Conservation (phyloP, 1,284 basidiomycete species). For the Farysia itapuensis region DNA sequence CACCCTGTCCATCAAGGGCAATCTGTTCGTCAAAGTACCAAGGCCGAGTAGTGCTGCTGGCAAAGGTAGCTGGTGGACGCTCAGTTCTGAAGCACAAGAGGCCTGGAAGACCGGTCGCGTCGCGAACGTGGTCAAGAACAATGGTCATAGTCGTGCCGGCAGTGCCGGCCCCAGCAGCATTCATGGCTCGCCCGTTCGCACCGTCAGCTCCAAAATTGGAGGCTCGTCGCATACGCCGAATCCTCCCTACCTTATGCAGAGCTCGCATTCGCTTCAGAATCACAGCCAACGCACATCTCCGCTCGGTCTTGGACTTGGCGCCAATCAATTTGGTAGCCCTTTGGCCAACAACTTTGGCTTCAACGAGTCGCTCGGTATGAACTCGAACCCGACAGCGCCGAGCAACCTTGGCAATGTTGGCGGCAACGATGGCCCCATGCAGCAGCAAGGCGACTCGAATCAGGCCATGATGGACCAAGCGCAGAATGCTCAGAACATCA, state of each 20-base stretch:
- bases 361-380: conserved; percentile 16
- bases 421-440: conserved; percentile 3
- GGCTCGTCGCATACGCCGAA: conserved; percentile 22
- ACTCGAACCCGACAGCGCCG: conserved; percentile 7
- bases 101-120: conserved; percentile 52
- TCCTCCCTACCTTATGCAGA: conserved; percentile 36
- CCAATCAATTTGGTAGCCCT: conserved; percentile 15
- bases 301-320: conserved; percentile 24
- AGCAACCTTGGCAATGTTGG: conserved; percentile 18
- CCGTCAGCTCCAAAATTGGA: conserved; percentile 39
- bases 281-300: conserved; percentile 39
- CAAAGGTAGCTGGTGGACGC: conserved; percentile 58
- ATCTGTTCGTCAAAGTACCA: conserved; percentile 57
- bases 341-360: conserved; percentile 38
- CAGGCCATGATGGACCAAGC: conserved; percentile 36
- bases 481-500: conserved; percentile 30
- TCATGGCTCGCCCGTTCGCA: conserved; percentile 36
- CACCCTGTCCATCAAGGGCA: conserved; percentile 56
- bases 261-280: conserved; percentile 27
- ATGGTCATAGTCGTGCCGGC: conserved; percentile 32
- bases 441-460: conserved; percentile 1
- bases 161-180: conserved; percentile 45
- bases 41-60: conserved; percentile 48
- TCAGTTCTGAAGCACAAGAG: conserved; percentile 54
- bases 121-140: conserved; percentile 49